Evolutionary conservation across 805 yeast genomes (phyloP), one percentile per base, ranked within the genome.

Genomic region (Pichia cabralensis): DNA sequence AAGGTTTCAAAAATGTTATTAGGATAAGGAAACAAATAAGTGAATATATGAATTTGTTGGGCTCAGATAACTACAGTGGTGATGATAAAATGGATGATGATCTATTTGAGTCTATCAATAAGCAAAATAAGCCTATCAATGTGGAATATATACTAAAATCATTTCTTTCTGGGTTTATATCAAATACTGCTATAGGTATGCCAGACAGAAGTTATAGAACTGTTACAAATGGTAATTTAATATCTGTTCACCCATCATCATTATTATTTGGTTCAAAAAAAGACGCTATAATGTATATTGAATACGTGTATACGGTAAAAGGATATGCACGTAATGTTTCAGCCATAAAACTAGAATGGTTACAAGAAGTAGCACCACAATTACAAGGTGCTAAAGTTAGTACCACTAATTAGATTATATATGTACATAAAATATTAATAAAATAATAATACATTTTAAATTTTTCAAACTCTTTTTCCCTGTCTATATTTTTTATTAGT

Each of bases 121-220:
- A n/a, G n/a, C n/a, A n/a, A n/a, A 42, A 38, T 18, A 47, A 36
- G 38, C 58, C 68, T 27, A 40, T 74, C 27, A 78, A 78, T 43
- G 66, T 73, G 22, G 68, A 77, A 13, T 48, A 61, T 3, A 66
- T 89, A 8, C 61, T 89, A 36, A 82, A 83, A 53, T 72, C 94
- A 18, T 92, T 92, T 56, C 60, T 92, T 26, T 65, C 67, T 25
- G 98, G 99, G 0, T 89, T 69, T 47, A 69, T 84, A n/a, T 69
- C 79, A 31, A 88, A 89, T 55, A 78, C 95, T 0, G 98, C 98
- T 1, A 73, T 92, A 14, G 95, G 96, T 9, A 74, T 83, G 75
- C 95, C 97, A 0, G 97, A 92, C 55, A 69, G 96, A 49, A 80
- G 95, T 4, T 92, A 79, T 60, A 67, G 94, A 51, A 86, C 97